phyloP scores from a whole-genome alignment of 225 moss, liverwort and hornwort genomes.

The Sphagnum tenellum region DNA sequence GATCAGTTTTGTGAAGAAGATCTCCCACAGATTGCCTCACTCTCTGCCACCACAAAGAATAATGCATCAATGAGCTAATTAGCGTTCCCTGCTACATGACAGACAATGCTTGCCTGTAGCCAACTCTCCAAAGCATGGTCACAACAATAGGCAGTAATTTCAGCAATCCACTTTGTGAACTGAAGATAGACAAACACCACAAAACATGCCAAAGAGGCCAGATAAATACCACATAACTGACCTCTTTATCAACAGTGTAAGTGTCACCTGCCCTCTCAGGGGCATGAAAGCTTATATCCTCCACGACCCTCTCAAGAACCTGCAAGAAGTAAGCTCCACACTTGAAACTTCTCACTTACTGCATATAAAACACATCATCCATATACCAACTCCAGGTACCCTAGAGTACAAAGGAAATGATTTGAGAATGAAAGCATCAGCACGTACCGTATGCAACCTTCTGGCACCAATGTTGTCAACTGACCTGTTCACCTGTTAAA shows the following conservation, averaged over 20 bases:
- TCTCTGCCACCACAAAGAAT: conserved; percentile 24
- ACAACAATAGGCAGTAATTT: background rate
- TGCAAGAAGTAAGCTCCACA: conserved; percentile 1
- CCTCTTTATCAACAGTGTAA: conserved; percentile 68
- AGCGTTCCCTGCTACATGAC: too few species aligned
- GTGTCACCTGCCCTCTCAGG: conserved; percentile 62
- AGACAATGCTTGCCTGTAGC: background rate
- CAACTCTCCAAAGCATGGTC: background rate
- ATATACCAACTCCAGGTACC: background rate
- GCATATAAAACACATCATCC: too few species aligned
- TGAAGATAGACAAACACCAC: background rate
- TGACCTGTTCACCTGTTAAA: conserved; percentile 64
- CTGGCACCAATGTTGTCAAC: conserved; percentile 82
- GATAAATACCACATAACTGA: conserved; percentile 8
- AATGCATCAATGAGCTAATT: too few species aligned
- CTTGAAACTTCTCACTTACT: too few species aligned
- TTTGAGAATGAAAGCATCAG: background rate
- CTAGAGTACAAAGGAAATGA: background rate
- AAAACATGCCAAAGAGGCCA: background rate
- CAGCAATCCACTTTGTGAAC: too few species aligned
- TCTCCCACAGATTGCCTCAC: conserved; percentile 70
- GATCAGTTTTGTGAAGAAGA: conserved; percentile 63
- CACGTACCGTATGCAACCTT: conserved; percentile 65
- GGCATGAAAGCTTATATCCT: conserved; percentile 87
- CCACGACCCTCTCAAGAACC: conserved; percentile 86